These are phyloP conservation scores for Symbiodinium pilosum DNA, from an alignment of 73 alveolate genomes.

Conservation along the genomic window DNA sequence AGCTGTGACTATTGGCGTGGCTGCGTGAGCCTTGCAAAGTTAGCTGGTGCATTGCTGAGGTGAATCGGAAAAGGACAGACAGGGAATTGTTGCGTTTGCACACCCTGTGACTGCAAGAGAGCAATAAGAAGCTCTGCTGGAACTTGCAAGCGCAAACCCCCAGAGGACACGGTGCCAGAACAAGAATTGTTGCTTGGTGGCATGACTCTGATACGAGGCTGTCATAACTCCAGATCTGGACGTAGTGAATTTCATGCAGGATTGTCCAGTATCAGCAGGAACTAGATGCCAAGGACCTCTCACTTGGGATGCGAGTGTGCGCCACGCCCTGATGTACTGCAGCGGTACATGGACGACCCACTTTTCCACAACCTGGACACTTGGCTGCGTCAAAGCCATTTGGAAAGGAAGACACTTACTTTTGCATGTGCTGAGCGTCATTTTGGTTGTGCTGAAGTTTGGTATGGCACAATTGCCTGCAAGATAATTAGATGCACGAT, in stretches of 20 bases:
- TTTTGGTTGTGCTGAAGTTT: too few species aligned
- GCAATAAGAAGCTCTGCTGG: too few species aligned
- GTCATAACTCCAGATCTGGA: not conserved
- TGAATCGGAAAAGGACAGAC: not conserved
- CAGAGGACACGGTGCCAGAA: not conserved
- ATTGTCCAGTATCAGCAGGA: too few species aligned
- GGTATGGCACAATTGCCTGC: too few species aligned
- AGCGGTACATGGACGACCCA: slow-evolving; percentile 56
- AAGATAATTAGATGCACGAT: too few species aligned
- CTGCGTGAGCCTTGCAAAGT: too few species aligned
- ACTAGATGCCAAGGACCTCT: slow-evolving; percentile 28
- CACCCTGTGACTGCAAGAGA: too few species aligned
- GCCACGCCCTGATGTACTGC: slow-evolving; percentile 46
- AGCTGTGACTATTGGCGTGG: not conserved
- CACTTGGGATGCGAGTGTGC: slow-evolving; percentile 82
- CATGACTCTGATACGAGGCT: not conserved
- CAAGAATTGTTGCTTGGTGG: not conserved
- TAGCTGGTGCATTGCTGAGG: not conserved
- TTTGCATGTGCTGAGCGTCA: not conserved
- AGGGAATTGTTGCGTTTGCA: not conserved
- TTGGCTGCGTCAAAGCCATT: not conserved
- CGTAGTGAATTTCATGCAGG: too few species aligned
- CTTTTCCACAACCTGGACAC: slow-evolving; percentile 62
- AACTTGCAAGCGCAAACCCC: too few species aligned
- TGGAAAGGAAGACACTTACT: not conserved